Evolutionary conservation across 805 yeast species (phyloP).

Genomic region (Spathaspora hagerdaliae): DNA sequence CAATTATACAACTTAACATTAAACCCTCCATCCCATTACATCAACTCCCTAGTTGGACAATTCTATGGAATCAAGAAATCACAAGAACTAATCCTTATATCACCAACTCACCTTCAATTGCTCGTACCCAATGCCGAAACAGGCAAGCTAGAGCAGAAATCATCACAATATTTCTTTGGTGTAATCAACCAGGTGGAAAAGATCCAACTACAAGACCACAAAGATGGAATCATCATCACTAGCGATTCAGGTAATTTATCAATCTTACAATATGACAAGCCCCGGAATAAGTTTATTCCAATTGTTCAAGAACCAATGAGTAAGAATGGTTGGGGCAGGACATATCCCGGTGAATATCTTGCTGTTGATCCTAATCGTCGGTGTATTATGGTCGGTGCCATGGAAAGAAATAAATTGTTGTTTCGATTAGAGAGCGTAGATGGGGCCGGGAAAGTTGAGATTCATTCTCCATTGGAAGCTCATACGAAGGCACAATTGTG

Average conservation of each 20-base stretch:
- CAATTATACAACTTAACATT: conserved; percentile 69
- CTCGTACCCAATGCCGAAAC: conserved; percentile 49
- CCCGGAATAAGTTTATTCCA: conserved; percentile 40
- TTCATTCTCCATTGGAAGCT: conserved; percentile 76
- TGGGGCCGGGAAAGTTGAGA: conserved; percentile 40
- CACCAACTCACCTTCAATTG: conserved; percentile 51
- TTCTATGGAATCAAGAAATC: conserved; percentile 48
- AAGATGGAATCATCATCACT: conserved; percentile 61
- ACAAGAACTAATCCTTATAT: conserved; percentile 62
- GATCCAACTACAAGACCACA: conserved; percentile 23
- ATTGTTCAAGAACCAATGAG: conserved; percentile 61
- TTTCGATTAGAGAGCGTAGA: conserved; percentile 44
- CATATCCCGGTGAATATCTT: conserved; percentile 71
- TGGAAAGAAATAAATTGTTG: conserved; percentile 71
- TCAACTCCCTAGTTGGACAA: conserved; percentile 60
- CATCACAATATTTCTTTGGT: conserved; percentile 51
- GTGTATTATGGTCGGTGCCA: conserved; percentile 64
- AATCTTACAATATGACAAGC: conserved; percentile 43
- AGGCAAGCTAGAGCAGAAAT: conserved; percentile 48
- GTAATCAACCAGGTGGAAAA: conserved; percentile 39
- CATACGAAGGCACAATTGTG: conserved; percentile 49
- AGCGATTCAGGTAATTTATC: conserved; percentile 78
- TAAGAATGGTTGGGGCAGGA: conserved; percentile 70
- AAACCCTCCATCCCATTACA: conserved; percentile 52
- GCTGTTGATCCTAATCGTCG: conserved; percentile 70